Conservation (phyloP, 257 asterid genomes). For the Eustoma russellianum region DNA sequence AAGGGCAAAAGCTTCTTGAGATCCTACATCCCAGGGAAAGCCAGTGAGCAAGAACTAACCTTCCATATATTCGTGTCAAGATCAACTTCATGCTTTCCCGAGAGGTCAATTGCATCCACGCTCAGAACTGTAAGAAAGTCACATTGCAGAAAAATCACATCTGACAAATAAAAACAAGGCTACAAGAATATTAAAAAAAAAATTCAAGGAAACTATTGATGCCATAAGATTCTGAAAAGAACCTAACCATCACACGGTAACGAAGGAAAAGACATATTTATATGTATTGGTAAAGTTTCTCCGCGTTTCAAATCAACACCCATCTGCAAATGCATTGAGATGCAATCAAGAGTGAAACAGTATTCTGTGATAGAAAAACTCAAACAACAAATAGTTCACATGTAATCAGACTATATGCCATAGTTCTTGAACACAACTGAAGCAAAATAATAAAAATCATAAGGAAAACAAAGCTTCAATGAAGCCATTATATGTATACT, state of each 20-base stretch:
- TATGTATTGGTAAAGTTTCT: slow-evolving; percentile 93
- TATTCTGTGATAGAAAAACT: background rate
- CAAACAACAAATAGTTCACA: background rate
- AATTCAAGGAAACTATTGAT: slow-evolving; percentile 1
- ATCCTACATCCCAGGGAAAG: too few species aligned
- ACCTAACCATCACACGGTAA: slow-evolving; percentile 96
- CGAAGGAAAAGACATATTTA: slow-evolving; percentile 92
- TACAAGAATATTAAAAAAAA: background rate
- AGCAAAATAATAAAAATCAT: background rate
- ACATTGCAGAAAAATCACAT: slow-evolving; percentile 5
- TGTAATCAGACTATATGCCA: background rate
- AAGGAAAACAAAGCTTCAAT: background rate
- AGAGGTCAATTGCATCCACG: slow-evolving; percentile 94
- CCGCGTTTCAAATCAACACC: slow-evolving; percentile 91
- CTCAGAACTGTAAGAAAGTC: slow-evolving; percentile 59
- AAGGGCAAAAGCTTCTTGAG: too few species aligned
- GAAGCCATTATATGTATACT: background rate
- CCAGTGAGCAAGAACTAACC: slow-evolving; percentile 27
- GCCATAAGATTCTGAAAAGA: slow-evolving; percentile 1
- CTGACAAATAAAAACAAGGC: slow-evolving; percentile 6
- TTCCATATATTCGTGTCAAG: slow-evolving; percentile 99
- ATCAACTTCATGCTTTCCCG: slow-evolving; percentile 99
- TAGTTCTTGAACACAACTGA: too few species aligned
- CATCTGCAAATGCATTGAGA: slow-evolving; percentile 59
- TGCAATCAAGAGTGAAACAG: slow-evolving; percentile 6